phyloP scores from a whole-genome alignment of 768 basidiomycete species.

The Serendipita sp. region DNA sequence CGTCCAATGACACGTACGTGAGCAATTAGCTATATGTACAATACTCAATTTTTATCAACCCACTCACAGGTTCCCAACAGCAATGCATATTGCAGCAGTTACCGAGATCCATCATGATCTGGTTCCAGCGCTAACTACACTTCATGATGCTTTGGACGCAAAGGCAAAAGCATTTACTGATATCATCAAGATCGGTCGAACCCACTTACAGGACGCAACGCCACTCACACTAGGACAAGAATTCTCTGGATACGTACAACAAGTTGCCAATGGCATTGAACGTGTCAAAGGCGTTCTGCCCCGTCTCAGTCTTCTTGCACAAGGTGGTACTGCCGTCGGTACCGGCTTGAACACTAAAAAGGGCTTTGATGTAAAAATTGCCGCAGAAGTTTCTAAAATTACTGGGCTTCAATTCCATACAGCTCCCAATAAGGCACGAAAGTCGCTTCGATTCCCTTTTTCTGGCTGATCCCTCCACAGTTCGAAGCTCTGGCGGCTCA shows the following conservation, averaged over 20 bases:
- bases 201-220: slow-evolving; percentile 93
- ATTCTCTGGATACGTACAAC: slow-evolving; percentile 96
- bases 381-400: slow-evolving; percentile 76
- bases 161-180: slow-evolving; percentile 73
- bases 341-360: slow-evolving; percentile 94
- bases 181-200: slow-evolving; percentile 98
- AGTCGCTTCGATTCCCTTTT: not conserved
- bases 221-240: slow-evolving; percentile 96
- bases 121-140: slow-evolving; percentile 69
- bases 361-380: slow-evolving; percentile 92
- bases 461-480: slow-evolving; percentile 23
- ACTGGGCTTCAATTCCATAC: slow-evolving; percentile 87
- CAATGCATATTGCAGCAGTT: slow-evolving; percentile 95
- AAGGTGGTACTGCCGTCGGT: slow-evolving; percentile 97
- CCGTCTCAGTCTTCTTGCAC: slow-evolving; percentile 76
- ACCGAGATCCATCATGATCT: slow-evolving; percentile 66
- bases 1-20: slow-evolving; percentile 90
- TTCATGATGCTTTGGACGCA: slow-evolving; percentile 65
- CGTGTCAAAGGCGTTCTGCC: slow-evolving; percentile 70
- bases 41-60: not conserved
- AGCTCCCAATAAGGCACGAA: slow-evolving; percentile 84
- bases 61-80: slow-evolving; percentile 75
- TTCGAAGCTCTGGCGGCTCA: slow-evolving; percentile 98
- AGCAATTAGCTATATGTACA: not conserved
- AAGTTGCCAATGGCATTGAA: slow-evolving; percentile 78